Evolutionary conservation across 2,329 filamentous ascomycete genomes (phyloP).

Genomic region (Ophiostoma ips): DNA sequence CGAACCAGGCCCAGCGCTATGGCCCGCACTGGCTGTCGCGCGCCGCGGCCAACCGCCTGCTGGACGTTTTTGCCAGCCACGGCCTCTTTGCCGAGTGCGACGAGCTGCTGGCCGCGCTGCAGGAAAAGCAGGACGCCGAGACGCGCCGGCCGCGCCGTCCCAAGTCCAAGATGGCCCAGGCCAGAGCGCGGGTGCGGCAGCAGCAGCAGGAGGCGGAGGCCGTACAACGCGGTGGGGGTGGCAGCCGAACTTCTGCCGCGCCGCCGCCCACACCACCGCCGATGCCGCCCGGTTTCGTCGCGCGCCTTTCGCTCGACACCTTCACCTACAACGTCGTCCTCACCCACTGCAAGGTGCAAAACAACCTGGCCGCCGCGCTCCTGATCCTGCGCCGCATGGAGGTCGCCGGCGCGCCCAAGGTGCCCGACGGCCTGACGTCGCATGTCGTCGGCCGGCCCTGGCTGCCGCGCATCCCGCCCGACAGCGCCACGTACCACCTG

Average conservation of each 20-base stretch:
- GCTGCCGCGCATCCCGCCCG: not conserved
- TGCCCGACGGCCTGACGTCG: not conserved
- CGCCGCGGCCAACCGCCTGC: constrained; percentile 23
- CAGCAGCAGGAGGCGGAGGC: too few relatives aligned
- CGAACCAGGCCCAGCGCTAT: constrained; percentile 28
- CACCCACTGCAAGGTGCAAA: constrained; percentile 17
- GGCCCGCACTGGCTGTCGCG: constrained; percentile 31
- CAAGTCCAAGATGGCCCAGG: not conserved
- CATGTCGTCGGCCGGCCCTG: not conserved
- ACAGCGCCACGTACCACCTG: constrained; percentile 20
- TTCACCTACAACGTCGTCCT: constrained; percentile 24
- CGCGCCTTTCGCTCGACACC: constrained; percentile 16
- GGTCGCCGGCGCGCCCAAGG: not conserved
- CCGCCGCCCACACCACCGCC: not conserved
- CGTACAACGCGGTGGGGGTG: too few relatives aligned
- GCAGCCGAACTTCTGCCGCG: too few relatives aligned
- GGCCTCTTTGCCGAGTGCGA: constrained; percentile 19
- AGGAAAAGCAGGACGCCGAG: not conserved
- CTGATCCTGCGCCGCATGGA: constrained; percentile 17
- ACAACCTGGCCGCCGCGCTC: constrained; percentile 14
- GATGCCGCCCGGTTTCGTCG: constrained; percentile 6
- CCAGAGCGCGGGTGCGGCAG: not conserved
- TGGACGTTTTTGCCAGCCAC: constrained; percentile 30
- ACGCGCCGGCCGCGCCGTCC: not conserved
- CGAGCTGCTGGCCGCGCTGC: constrained; percentile 22